phyloP scores from a whole-genome alignment of 1,284 basidiomycete species.

The Phellopilus nigrolimitatus region DNA sequence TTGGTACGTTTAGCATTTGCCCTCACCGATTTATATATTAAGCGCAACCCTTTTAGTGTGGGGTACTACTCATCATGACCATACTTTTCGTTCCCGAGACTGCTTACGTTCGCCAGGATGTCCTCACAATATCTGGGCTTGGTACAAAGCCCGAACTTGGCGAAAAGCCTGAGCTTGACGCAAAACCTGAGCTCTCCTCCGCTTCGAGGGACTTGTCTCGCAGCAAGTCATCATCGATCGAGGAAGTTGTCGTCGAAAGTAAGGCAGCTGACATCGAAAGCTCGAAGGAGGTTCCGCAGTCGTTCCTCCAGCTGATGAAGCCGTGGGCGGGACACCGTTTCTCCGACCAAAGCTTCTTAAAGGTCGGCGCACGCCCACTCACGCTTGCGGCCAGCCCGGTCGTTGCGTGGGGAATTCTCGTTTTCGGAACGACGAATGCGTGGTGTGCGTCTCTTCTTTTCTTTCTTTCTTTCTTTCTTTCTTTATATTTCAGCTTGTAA shows the following conservation, averaged over 20 bases:
- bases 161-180: too few species aligned
- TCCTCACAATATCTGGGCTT: not conserved
- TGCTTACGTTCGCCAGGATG: constrained; percentile 18
- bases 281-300: constrained; percentile 3
- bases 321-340: constrained; percentile 14
- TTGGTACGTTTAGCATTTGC: constrained; percentile 16
- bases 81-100: constrained; percentile 22
- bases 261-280: not conserved
- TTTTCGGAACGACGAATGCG: constrained; percentile 21
- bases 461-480: too few species aligned
- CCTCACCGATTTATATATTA: too few species aligned
- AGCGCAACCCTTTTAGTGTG: constrained; percentile 17
- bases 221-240: not conserved
- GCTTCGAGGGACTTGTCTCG: not conserved
- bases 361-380: constrained; percentile 16
- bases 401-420: constrained; percentile 21
- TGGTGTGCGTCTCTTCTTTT: constrained; percentile 18
- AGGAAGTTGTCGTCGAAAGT: not conserved
- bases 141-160: too few species aligned
- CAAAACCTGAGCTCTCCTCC: too few species aligned
- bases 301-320: constrained; percentile 12
- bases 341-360: constrained; percentile 18
- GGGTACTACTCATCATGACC: constrained; percentile 18
- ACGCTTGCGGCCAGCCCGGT: constrained; percentile 18
- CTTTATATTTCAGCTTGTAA: too few species aligned